Percentiles rank a stretch among this genome's conserved stretches.
These are phyloP conservation scores for Candida glaebosa DNA, from an alignment of 805 yeast species.

Conservation along the genomic window DNA sequence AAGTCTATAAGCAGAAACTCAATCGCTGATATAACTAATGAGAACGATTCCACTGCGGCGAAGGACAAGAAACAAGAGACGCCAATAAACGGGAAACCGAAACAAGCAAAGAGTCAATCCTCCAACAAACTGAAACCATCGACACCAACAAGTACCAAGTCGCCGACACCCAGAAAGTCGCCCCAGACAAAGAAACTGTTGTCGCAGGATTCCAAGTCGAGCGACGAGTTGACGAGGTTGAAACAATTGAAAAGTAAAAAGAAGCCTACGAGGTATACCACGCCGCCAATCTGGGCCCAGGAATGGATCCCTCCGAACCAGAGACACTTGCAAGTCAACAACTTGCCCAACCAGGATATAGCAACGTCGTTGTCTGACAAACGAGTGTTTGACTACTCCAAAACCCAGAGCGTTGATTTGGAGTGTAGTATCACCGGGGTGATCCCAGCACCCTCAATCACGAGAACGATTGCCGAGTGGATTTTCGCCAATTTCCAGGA, in stretches of 20 bases:
- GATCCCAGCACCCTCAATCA: slow-evolving; percentile 75
- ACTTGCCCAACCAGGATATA: slow-evolving; percentile 9
- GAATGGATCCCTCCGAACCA: slow-evolving; percentile 52
- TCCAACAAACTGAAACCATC: not conserved
- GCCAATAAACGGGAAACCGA: not conserved
- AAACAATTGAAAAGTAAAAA: slow-evolving; percentile 17
- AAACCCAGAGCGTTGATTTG: slow-evolving; percentile 33
- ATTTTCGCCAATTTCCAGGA: slow-evolving; percentile 76
- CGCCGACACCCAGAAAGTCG: not conserved
- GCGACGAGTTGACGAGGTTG: slow-evolving; percentile 24
- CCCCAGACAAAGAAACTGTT: not conserved
- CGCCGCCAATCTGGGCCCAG: slow-evolving; percentile 82
- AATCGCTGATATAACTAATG: slow-evolving; percentile 38
- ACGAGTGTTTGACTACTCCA: slow-evolving; percentile 27
- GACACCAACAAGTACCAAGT: slow-evolving; percentile 8
- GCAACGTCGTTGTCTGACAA: slow-evolving; percentile 17
- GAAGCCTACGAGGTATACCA: slow-evolving; percentile 60
- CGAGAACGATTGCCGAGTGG: slow-evolving; percentile 85
- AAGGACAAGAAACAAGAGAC: slow-evolving; percentile 4
- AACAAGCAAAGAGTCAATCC: not conserved
- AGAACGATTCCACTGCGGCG: slow-evolving; percentile 38
- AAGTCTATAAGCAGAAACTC: slow-evolving; percentile 14
- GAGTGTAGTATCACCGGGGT: slow-evolving; percentile 66
- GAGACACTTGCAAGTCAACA: slow-evolving; percentile 8
- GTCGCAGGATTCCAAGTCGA: not conserved